Conservation (phyloP, 257 asterid species). For the Scutellaria barbata region DNA sequence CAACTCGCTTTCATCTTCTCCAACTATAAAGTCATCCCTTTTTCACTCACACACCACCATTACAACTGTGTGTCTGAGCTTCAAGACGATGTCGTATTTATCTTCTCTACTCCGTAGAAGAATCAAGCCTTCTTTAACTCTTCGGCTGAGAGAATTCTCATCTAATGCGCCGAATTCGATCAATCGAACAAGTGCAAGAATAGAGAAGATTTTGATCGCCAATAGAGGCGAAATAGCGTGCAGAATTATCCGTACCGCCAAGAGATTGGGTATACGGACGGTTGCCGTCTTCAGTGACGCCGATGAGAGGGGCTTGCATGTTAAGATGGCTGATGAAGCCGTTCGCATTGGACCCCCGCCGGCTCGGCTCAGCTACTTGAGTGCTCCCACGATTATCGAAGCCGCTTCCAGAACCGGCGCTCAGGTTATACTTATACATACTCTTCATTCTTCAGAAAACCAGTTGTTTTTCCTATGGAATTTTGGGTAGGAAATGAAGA, state of each 20-base stretch:
- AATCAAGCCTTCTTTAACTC: constrained; percentile 22
- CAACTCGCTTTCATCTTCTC: too few relatives aligned
- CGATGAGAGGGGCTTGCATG: constrained; percentile 81
- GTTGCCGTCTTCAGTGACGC: constrained; percentile 96
- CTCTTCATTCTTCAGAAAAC: constrained; percentile 17
- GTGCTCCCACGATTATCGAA: constrained; percentile 65
- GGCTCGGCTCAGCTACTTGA: constrained; percentile 90
- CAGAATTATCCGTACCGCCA: constrained; percentile 82
- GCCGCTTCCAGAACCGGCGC: constrained; percentile 84
- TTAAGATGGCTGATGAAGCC: constrained; percentile 90
- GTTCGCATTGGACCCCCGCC: constrained; percentile 92
- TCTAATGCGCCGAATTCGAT: constrained; percentile 41
- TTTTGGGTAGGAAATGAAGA: neutral
- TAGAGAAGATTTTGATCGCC: constrained; percentile 84
- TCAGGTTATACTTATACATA: constrained; percentile 64
- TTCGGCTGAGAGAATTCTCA: constrained; percentile 50
- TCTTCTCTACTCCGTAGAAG: constrained; percentile 58
- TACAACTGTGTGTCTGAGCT: neutral
- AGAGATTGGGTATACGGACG: constrained; percentile 76
- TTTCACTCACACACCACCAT: too few relatives aligned
- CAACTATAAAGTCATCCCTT: too few relatives aligned
- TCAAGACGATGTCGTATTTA: constrained; percentile 54
- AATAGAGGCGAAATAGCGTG: constrained; percentile 98
- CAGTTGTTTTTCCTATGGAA: constrained; percentile 10
- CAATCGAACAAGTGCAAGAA: constrained; percentile 38